phyloP scores from a whole-genome alignment of 2,329 filamentous ascomycete genomes.

The Ophiostoma perfectum region DNA sequence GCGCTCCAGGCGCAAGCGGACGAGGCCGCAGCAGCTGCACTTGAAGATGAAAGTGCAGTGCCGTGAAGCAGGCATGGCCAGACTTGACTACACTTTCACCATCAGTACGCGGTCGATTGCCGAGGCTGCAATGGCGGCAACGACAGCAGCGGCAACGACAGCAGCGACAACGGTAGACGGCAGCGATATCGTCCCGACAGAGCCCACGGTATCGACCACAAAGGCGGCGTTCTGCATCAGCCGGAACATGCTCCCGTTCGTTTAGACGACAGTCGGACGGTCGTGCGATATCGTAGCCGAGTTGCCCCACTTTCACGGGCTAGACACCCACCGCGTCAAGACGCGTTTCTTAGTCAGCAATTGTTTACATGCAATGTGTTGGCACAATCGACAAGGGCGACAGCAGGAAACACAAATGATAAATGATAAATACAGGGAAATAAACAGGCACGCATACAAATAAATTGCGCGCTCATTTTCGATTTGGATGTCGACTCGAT shows the following conservation, averaged over 20 bases:
- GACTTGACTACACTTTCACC: background rate
- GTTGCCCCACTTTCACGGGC: background rate
- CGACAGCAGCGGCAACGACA: background rate
- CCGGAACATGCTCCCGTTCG: background rate
- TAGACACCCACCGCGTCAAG: slow-evolving; percentile 1
- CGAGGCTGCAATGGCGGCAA: background rate
- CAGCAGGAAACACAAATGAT: background rate
- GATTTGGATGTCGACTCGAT: background rate
- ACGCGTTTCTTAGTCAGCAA: slow-evolving; percentile 14
- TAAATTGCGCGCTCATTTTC: background rate
- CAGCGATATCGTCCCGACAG: background rate
- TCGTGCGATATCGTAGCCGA: background rate
- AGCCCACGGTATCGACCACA: background rate
- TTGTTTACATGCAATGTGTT: slow-evolving; percentile 12
- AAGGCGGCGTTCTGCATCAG: background rate
- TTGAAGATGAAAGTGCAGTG: slow-evolving; percentile 30
- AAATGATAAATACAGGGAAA: background rate
- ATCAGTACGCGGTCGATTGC: no score
- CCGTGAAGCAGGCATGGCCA: background rate
- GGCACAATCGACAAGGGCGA: background rate
- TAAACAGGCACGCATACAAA: background rate
- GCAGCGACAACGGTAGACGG: background rate
- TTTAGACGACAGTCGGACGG: background rate
- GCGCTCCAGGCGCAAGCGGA: slow-evolving; percentile 57
- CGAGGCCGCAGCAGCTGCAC: slow-evolving; percentile 45